phyloP scores from a whole-genome alignment of 2,329 filamentous ascomycete genomes.

The Aspergillus japonicus region DNA sequence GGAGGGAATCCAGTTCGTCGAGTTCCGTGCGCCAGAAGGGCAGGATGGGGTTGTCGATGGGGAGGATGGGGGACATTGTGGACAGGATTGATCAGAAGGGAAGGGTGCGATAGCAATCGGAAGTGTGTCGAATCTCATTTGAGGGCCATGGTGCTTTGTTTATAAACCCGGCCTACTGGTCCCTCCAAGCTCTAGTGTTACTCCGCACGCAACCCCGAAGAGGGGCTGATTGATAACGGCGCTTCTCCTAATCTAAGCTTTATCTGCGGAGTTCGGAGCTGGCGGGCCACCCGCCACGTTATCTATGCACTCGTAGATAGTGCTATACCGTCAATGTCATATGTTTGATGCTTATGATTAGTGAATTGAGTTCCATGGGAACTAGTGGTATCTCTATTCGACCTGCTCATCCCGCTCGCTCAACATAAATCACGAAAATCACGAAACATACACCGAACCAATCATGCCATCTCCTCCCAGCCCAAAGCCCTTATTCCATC shows the following conservation, averaged over 20 bases:
- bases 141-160: not conserved
- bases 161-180: not conserved
- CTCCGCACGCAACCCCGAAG: not conserved
- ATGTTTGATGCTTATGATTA: no score
- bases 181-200: no score
- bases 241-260: not conserved
- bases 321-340: no score
- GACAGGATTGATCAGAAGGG: not conserved
- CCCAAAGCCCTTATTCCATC: slow-evolving; percentile 11
- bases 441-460: not conserved
- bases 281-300: no score
- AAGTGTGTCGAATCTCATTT: not conserved
- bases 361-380: no score
- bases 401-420: no score
- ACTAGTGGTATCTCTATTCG: no score
- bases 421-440: no score
- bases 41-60: slow-evolving; percentile 13
- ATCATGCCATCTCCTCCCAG: slow-evolving; percentile 1
- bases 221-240: slow-evolving; percentile 3
- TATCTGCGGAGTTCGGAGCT: slow-evolving; percentile 1
- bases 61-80: slow-evolving; percentile 6
- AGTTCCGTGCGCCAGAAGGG: slow-evolving; percentile 23
- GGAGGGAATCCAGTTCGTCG: slow-evolving; percentile 19
- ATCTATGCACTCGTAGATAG: no score
- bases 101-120: not conserved